These are phyloP conservation scores for Vigna radiata DNA, from an alignment of 306 rosid genomes.

Conservation along the genomic window DNA sequence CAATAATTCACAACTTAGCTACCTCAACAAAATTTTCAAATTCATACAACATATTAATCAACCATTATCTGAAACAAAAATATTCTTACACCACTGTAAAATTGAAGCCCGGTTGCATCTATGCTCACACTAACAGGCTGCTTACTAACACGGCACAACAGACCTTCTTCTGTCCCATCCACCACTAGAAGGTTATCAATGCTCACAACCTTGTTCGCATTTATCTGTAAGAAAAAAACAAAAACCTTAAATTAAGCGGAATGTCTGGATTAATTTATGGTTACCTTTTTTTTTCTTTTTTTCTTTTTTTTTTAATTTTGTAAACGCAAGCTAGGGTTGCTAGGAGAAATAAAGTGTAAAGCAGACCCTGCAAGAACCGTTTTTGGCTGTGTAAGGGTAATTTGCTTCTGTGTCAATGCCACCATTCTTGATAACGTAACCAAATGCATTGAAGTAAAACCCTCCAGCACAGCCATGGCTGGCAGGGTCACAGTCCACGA, in stretches of 20 bases:
- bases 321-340: not conserved
- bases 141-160: slow-evolving; percentile 53
- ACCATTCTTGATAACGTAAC: slow-evolving; percentile 68
- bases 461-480: slow-evolving; percentile 72
- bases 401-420: slow-evolving; percentile 68
- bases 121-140: slow-evolving; percentile 67
- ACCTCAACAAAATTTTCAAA: not conserved
- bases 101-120: slow-evolving; percentile 59
- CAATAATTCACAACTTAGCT: not conserved
- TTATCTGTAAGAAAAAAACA: slow-evolving; percentile 32
- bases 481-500: slow-evolving; percentile 70
- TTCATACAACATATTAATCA: not conserved
- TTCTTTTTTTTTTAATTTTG: not conserved
- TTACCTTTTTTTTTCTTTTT: not conserved
- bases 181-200: slow-evolving; percentile 59
- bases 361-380: slow-evolving; percentile 56
- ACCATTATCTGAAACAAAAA: not conserved
- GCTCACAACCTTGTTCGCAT: slow-evolving; percentile 58
- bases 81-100: slow-evolving; percentile 61
- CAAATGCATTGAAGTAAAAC: slow-evolving; percentile 72
- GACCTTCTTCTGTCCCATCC: slow-evolving; percentile 53
- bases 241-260: not conserved
- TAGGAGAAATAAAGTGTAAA: not conserved
- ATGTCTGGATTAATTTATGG: not conserved
- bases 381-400: slow-evolving; percentile 61